A percentile compares a stretch with the other conserved stretches of the same genome.
Conservation (phyloP, 2,329 filamentous ascomycete species). For the Aspergillus fumigatus region DNA sequence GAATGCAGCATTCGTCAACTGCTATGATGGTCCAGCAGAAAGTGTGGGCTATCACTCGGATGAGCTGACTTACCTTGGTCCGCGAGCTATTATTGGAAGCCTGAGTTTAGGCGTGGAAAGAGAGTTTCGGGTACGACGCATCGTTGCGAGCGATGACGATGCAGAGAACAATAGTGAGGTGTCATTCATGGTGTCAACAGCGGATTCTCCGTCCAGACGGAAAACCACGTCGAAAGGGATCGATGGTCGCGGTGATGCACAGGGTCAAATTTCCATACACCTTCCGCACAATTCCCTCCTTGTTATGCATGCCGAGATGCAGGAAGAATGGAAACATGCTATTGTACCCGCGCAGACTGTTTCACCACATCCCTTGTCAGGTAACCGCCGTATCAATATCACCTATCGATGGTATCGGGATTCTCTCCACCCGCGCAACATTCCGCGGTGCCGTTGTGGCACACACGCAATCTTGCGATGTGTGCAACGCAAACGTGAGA, state of each 20-base stretch:
- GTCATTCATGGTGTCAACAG: slow-evolving; percentile 25
- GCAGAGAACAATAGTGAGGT: slow-evolving; percentile 10
- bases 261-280: slow-evolving; percentile 87
- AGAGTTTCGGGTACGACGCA: slow-evolving; percentile 80
- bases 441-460: slow-evolving; percentile 71
- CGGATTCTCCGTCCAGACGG: background rate
- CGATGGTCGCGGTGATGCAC: slow-evolving; percentile 50
- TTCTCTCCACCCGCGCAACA: slow-evolving; percentile 70
- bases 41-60: slow-evolving; percentile 91
- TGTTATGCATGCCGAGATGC: slow-evolving; percentile 97
- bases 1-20: slow-evolving; percentile 93
- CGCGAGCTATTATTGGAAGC: slow-evolving; percentile 81
- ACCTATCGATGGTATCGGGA: slow-evolving; percentile 86
- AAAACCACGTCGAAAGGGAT: slow-evolving; percentile 6
- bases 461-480: slow-evolving; percentile 68
- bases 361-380: slow-evolving; percentile 77
- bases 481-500: slow-evolving; percentile 73
- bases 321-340: slow-evolving; percentile 92
- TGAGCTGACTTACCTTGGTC: slow-evolving; percentile 87
- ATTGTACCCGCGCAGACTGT: slow-evolving; percentile 72
- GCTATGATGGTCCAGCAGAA: slow-evolving; percentile 76
- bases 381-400: slow-evolving; percentile 80
- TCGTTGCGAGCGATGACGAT: slow-evolving; percentile 50
- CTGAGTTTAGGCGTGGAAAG: slow-evolving; percentile 87
- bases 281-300: slow-evolving; percentile 91